A percentile compares a stretch with the other conserved stretches of the same genome.
phyloP scores from a whole-genome alignment of 352 stramenopile genomes.

The Pythium myriotylum region DNA sequence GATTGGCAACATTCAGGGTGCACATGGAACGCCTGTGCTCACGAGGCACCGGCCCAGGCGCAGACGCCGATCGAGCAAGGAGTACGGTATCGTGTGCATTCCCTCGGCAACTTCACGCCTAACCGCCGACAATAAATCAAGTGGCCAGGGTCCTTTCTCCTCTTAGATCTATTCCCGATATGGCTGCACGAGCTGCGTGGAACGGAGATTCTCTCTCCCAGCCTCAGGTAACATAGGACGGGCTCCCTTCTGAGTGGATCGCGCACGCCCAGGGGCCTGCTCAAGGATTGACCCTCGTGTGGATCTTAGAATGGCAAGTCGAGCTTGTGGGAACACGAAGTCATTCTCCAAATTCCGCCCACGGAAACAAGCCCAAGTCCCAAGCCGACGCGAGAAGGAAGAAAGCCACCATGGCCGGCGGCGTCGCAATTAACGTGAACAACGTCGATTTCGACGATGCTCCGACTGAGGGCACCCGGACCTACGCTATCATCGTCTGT shows the following conservation, averaged over 20 bases:
- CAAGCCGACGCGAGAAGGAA: not conserved
- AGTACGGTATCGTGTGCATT: not conserved
- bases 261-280: no score
- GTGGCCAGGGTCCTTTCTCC: not conserved
- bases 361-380: not conserved
- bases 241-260: no score
- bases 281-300: no score
- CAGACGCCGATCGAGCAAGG: no score
- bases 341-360: slow-evolving; percentile 1
- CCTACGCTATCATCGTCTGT: slow-evolving; percentile 41
- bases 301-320: not conserved
- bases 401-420: slow-evolving; percentile 17
- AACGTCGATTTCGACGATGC: slow-evolving; percentile 3
- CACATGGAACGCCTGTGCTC: no score
- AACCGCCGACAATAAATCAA: slow-evolving; percentile 3
- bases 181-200: not conserved
- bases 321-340: not conserved
- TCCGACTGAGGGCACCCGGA: slow-evolving; percentile 10
- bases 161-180: not conserved
- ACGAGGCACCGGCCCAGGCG: no score
- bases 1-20: no score
- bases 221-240: no score
- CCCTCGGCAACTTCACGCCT: not conserved
- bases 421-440: slow-evolving; percentile 10
- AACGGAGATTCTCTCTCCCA: no score